A percentile compares a stretch with the other conserved stretches of the same genome.
Conservation (phyloP, 352 stramenopile genomes). For the Pythium rishiriense region DNA sequence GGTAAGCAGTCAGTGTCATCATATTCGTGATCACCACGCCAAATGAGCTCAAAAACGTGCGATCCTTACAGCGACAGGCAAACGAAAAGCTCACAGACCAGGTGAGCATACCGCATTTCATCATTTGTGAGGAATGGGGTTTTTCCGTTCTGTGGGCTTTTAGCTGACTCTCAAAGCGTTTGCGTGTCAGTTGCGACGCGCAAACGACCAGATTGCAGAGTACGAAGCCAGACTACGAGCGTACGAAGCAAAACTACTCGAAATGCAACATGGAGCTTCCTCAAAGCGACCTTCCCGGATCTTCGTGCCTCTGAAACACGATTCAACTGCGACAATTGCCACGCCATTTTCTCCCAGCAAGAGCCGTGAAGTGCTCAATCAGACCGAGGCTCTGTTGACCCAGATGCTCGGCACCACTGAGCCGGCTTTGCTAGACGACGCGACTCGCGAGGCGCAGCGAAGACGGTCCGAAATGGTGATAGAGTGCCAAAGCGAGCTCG, state of each 20-base stretch:
- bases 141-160: too few relatives aligned
- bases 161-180: too few relatives aligned
- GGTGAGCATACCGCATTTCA: constrained; percentile 22
- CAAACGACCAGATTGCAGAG: constrained; percentile 51
- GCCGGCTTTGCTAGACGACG: constrained; percentile 12
- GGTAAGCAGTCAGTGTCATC: constrained; percentile 27
- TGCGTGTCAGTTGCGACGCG: constrained; percentile 43
- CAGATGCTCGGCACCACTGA: constrained; percentile 33
- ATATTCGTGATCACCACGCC: neutral
- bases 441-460: constrained; percentile 38
- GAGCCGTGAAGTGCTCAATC: constrained; percentile 55
- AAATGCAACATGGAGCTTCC: constrained; percentile 30
- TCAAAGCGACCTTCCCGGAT: neutral
- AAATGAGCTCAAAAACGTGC: neutral
- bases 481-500: constrained; percentile 60
- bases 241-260: constrained; percentile 52
- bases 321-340: neutral
- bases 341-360: constrained; percentile 27
- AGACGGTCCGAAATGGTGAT: constrained; percentile 57
- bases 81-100: constrained; percentile 71
- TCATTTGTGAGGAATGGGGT: too few relatives aligned
- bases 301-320: neutral
- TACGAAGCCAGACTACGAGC: constrained; percentile 40
- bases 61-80: constrained; percentile 38
- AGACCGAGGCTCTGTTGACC: constrained; percentile 51